Evolutionary conservation across 164 flowering plant genomes (phyloP).

Genomic region (Vitis riparia): DNA sequence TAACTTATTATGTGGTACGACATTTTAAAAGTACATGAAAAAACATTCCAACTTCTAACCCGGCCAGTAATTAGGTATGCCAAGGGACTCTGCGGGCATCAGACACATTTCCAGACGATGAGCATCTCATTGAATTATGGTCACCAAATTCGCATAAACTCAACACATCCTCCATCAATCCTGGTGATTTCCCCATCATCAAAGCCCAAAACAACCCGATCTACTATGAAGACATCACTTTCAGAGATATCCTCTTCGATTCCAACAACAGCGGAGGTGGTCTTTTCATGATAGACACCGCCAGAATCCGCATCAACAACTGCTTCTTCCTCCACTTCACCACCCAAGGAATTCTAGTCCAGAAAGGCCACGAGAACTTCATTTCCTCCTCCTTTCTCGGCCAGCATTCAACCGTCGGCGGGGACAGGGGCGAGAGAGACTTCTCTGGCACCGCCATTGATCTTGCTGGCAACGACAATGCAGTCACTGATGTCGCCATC

Average conservation of each 20-base stretch:
- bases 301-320: conserved; percentile 37
- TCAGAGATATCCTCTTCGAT: conserved; percentile 50
- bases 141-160: conserved; percentile 19
- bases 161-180: not conserved
- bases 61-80: conserved; percentile 22
- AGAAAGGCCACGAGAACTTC: conserved; percentile 30
- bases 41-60: too few species aligned
- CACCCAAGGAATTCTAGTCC: conserved; percentile 25
- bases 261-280: conserved; percentile 52
- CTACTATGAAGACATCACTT: conserved; percentile 49
- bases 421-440: conserved; percentile 36
- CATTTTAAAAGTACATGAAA: too few species aligned
- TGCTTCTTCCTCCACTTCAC: conserved; percentile 38
- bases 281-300: conserved; percentile 33
- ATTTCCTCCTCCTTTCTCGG: conserved; percentile 28
- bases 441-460: conserved; percentile 57
- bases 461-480: conserved; percentile 40
- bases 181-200: not conserved
- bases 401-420: conserved; percentile 46
- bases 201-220: conserved; percentile 7
- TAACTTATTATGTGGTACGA: too few species aligned
- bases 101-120: conserved; percentile 36
- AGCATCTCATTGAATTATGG: conserved; percentile 40
- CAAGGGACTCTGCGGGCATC: conserved; percentile 53
- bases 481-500: conserved; percentile 48